These are phyloP conservation scores for Huntiella savannae DNA, from an alignment of 2,329 filamentous ascomycete species.

Conservation along the genomic window DNA sequence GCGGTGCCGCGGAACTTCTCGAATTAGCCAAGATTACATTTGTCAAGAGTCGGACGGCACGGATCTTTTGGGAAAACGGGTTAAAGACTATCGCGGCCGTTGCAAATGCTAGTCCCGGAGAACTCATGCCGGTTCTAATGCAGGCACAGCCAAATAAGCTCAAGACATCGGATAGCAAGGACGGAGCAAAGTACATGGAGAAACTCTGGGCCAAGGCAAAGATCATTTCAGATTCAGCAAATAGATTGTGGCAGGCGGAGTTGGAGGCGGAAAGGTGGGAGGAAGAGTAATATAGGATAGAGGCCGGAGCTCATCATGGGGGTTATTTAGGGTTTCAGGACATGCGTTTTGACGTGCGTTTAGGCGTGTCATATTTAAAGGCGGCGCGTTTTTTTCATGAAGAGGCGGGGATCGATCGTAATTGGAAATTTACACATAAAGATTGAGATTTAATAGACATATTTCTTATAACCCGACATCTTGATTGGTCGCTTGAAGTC, in stretches of 20 bases:
- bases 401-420: neutral
- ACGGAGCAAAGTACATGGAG: conserved; percentile 37
- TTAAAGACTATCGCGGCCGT: conserved; percentile 48
- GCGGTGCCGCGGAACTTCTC: conserved; percentile 50
- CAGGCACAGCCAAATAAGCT: conserved; percentile 52
- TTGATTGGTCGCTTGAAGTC: too few relatives aligned
- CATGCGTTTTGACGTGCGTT: neutral
- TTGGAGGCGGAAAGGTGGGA: conserved; percentile 1
- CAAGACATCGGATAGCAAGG: conserved; percentile 30
- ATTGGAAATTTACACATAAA: neutral
- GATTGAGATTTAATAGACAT: neutral
- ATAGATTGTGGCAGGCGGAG: conserved; percentile 39
- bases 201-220: conserved; percentile 49
- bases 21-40: conserved; percentile 54
- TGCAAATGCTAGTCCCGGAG: conserved; percentile 48
- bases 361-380: neutral
- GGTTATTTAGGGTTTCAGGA: neutral
- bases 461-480: too few relatives aligned
- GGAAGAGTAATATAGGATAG: neutral
- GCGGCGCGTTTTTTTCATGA: neutral
- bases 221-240: conserved; percentile 49
- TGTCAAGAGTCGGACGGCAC: conserved; percentile 58
- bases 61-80: conserved; percentile 59
- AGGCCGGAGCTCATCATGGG: neutral
- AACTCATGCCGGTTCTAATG: conserved; percentile 52